These are phyloP conservation scores for Fusarium irregulare DNA, from an alignment of 2,329 filamentous ascomycete species.

Conservation along the genomic window DNA sequence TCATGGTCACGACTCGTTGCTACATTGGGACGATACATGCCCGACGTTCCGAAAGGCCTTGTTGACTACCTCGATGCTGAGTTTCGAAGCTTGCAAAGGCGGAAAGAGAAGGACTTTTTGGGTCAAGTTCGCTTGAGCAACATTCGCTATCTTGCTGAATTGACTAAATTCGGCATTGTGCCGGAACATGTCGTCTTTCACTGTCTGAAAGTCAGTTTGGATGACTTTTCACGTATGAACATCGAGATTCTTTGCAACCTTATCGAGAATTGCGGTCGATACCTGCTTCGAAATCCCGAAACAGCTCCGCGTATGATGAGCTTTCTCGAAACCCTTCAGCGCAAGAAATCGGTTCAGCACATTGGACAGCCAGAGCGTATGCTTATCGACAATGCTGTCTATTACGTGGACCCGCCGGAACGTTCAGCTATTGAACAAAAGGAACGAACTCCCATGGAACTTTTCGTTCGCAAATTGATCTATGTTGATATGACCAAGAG, in stretches of 20 bases:
- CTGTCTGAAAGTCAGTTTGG: conserved; percentile 95
- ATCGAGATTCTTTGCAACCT: conserved; percentile 98
- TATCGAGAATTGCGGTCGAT: conserved; percentile 95
- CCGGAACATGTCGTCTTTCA: conserved; percentile 99
- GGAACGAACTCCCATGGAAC: conserved; percentile 90
- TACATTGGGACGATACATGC: conserved; percentile 92
- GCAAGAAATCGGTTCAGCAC: conserved; percentile 96
- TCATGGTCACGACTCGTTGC: conserved; percentile 93
- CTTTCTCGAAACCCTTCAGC: conserved; percentile 92
- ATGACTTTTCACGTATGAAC: conserved; percentile 98
- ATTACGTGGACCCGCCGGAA: conserved; percentile 96
- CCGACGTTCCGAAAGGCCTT: conserved; percentile 90
- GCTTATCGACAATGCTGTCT: conserved; percentile 97
- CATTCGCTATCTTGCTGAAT: conserved; percentile 95
- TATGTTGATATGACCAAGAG: conserved; percentile 95
- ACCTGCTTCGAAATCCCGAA: conserved; percentile 90
- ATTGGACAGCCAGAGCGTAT: conserved; percentile 96
- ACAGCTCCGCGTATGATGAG: conserved; percentile 93
- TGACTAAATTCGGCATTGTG: conserved; percentile 98
- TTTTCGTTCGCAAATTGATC: conserved; percentile 91
- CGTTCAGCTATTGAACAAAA: conserved; percentile 96
- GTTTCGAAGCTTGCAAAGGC: conserved; percentile 93
- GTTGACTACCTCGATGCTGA: conserved; percentile 95
- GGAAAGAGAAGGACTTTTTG: conserved; percentile 97
- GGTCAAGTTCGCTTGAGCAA: conserved; percentile 94